Percentiles rank a stretch among this genome's conserved stretches.
Conservation (phyloP, 768 basidiomycete genomes). For the Tubosaeta sp. region DNA sequence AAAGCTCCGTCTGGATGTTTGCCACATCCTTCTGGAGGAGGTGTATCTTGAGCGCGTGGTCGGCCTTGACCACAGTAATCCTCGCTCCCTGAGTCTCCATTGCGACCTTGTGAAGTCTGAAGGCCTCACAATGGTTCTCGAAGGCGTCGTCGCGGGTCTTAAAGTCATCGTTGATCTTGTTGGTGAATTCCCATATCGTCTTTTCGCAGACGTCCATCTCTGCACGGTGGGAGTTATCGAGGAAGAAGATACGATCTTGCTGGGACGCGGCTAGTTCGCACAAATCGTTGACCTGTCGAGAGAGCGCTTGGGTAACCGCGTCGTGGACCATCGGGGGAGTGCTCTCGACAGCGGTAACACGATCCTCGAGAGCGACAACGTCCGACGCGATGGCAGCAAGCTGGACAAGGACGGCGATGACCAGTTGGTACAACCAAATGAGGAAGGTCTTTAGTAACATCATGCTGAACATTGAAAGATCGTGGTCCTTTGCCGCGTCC, state of each 20-base stretch:
- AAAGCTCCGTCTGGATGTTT: constrained; percentile 5
- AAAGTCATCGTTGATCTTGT: constrained; percentile 5
- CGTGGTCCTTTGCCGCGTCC: neutral
- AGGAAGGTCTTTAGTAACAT: constrained; percentile 5
- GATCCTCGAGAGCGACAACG: constrained; percentile 15
- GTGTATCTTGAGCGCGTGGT: constrained; percentile 13
- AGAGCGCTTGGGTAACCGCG: constrained; percentile 3
- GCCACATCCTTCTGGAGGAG: constrained; percentile 17
- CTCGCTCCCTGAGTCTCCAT: constrained; percentile 15
- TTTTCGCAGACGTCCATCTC: constrained; percentile 2
- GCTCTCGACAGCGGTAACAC: constrained; percentile 14
- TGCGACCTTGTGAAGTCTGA: neutral
- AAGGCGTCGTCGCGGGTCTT: constrained; percentile 4
- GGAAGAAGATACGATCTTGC: constrained; percentile 5
- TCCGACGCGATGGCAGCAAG: constrained; percentile 5
- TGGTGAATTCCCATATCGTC: constrained; percentile 12
- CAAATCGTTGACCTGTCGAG: constrained; percentile 7
- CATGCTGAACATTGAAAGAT: neutral
- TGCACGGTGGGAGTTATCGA: constrained; percentile 8
- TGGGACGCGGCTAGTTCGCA: constrained; percentile 9
- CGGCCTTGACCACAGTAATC: constrained; percentile 11
- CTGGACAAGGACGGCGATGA: neutral
- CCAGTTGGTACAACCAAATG: constrained; percentile 2
- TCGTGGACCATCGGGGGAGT: neutral
- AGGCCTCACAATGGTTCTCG: constrained; percentile 2